These are phyloP conservation scores for Amanita inopinata DNA, from an alignment of 768 basidiomycete species.

Conservation along the genomic window DNA sequence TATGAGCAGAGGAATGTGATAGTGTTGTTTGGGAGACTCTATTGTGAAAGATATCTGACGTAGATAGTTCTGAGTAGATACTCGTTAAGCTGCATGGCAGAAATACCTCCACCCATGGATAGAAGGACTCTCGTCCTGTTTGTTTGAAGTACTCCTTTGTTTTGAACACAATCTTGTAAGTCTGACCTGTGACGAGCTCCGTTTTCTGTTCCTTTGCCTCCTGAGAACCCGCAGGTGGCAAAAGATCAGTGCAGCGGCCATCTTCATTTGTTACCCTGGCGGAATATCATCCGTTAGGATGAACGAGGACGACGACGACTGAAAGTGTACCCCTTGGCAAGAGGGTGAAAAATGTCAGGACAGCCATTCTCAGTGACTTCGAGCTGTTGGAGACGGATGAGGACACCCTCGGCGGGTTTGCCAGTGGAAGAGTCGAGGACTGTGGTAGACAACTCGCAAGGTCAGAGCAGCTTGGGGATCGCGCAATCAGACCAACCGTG, in stretches of 20 bases:
- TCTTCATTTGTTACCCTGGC: slow-evolving; percentile 67
- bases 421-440: slow-evolving; percentile 84
- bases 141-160: slow-evolving; percentile 74
- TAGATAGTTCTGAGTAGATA: slow-evolving; percentile 5
- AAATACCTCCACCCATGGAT: slow-evolving; percentile 83
- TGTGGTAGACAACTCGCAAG: slow-evolving; percentile 18
- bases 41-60: slow-evolving; percentile 71
- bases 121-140: slow-evolving; percentile 61
- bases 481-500: slow-evolving; percentile 45
- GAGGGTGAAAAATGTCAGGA: slow-evolving; percentile 36
- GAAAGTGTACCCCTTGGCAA: slow-evolving; percentile 53
- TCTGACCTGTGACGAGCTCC: slow-evolving; percentile 40
- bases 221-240: slow-evolving; percentile 43
- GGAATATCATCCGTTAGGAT: slow-evolving; percentile 8
- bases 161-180: slow-evolving; percentile 82
- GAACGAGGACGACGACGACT: slow-evolving; percentile 1
- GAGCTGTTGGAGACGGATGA: slow-evolving; percentile 50
- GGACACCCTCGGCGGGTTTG: slow-evolving; percentile 66
- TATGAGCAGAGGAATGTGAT: slow-evolving; percentile 87
- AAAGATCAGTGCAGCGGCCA: slow-evolving; percentile 74
- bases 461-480: background rate
- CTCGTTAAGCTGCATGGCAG: background rate
- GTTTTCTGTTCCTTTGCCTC: slow-evolving; percentile 31
- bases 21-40: slow-evolving; percentile 65
- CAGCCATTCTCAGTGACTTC: slow-evolving; percentile 24